A percentile compares a stretch with the other conserved stretches of the same genome.
These are phyloP conservation scores for Boletus chippewaensis DNA, from an alignment of 1,284 basidiomycete species.

Conservation along the genomic window DNA sequence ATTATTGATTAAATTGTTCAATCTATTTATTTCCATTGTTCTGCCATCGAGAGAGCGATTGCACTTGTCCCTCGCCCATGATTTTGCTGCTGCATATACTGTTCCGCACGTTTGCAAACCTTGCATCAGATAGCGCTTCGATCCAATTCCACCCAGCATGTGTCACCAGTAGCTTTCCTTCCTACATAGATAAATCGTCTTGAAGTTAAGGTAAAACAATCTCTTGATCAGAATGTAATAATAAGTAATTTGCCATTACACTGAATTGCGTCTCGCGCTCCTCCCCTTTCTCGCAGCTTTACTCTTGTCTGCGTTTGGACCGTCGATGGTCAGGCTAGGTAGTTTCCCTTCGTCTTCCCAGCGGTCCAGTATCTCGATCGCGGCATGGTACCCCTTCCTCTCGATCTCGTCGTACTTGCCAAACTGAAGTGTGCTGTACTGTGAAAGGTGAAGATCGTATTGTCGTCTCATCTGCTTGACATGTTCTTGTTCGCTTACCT, in stretches of 20 bases:
- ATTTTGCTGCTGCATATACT: constrained; percentile 20
- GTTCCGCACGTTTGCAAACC: constrained; percentile 15
- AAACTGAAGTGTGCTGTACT: constrained; percentile 79
- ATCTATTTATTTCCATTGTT: constrained; percentile 24
- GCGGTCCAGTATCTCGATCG: constrained; percentile 66
- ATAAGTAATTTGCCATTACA: constrained; percentile 28
- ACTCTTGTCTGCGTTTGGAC: constrained; percentile 37
- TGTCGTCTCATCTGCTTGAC: not conserved
- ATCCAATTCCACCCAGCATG: constrained; percentile 17
- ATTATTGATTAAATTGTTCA: constrained; percentile 34
- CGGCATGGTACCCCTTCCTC: constrained; percentile 75
- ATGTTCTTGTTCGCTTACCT: constrained; percentile 40
- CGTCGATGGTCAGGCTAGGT: constrained; percentile 63
- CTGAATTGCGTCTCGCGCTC: constrained; percentile 71
- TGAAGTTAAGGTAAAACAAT: constrained; percentile 9
- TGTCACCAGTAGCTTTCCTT: constrained; percentile 12
- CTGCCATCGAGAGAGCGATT: constrained; percentile 7
- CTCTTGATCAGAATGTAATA: not conserved
- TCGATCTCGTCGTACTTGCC: constrained; percentile 80
- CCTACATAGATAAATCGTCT: constrained; percentile 21
- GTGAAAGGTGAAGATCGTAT: not conserved
- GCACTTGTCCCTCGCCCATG: constrained; percentile 7
- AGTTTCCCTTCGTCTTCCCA: constrained; percentile 80
- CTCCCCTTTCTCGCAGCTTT: constrained; percentile 60
- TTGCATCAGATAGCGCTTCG: constrained; percentile 15